These are phyloP conservation scores for Sequoiadendron giganteum DNA, from an alignment of 75 land plant species.

Conservation along the genomic window DNA sequence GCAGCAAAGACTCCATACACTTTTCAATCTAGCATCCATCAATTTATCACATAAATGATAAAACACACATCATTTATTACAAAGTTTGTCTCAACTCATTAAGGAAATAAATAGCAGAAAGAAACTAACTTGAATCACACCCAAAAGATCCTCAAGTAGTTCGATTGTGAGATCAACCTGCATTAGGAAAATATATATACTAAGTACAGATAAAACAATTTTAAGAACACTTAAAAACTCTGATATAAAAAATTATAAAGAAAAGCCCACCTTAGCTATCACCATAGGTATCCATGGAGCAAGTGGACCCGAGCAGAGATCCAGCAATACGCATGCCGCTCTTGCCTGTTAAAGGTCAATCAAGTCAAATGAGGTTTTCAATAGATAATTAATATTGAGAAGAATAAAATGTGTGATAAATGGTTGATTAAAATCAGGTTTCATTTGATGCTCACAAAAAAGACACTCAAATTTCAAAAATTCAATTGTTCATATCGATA, in stretches of 20 bases:
- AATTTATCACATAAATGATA: neutral
- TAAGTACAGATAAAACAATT: neutral
- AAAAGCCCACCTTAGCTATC: slow-evolving; percentile 68
- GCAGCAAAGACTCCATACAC: neutral
- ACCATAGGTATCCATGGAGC: slow-evolving; percentile 84
- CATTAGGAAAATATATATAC: neutral
- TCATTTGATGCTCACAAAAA: neutral
- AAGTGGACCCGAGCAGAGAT: slow-evolving; percentile 79
- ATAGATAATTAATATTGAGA: neutral
- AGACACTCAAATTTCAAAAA: neutral
- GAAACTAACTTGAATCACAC: slow-evolving; percentile 66
- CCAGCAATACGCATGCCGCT: slow-evolving; percentile 87
- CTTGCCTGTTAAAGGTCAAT: slow-evolving; percentile 51
- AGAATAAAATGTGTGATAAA: neutral
- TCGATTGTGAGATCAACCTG: slow-evolving; percentile 91
- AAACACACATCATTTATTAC: neutral
- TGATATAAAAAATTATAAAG: neutral
- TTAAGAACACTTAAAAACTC: neutral
- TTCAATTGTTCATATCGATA: neutral
- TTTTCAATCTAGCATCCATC: neutral
- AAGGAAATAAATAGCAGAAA: neutral
- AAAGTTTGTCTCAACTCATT: neutral
- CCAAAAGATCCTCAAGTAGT: slow-evolving; percentile 78
- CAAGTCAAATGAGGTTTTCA: neutral
- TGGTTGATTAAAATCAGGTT: neutral